Conservation (phyloP, 148 eudicot species). For the Rhododendron ferrugineum region DNA sequence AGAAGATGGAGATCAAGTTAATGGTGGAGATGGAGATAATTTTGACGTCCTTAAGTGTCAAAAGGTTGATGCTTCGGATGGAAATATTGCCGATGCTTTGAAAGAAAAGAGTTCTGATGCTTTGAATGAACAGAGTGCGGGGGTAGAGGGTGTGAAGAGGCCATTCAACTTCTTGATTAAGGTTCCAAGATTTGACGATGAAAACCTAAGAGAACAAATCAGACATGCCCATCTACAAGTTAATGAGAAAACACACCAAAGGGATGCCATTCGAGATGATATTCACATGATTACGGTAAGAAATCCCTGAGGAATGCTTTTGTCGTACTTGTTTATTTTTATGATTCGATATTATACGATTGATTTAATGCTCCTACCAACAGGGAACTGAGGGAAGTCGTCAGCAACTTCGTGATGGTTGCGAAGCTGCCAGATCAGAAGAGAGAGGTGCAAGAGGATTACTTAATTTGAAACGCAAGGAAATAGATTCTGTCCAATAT, state of each 20-base stretch:
- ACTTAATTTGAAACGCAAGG: constrained; percentile 55
- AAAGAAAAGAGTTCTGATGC: constrained; percentile 25
- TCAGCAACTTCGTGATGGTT: constrained; percentile 27
- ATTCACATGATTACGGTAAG: constrained; percentile 48
- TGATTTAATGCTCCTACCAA: constrained; percentile 16
- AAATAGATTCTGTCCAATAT: constrained; percentile 62
- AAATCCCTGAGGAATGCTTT: constrained; percentile 7
- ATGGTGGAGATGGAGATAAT: constrained; percentile 15
- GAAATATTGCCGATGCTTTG: constrained; percentile 3
- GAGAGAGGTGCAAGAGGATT: constrained; percentile 49
- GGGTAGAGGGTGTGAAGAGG: constrained; percentile 32
- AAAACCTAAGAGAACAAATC: constrained; percentile 50
- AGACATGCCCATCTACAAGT: constrained; percentile 43
- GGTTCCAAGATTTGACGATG: constrained; percentile 72
- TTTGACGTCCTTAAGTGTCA: constrained; percentile 13
- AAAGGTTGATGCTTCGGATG: constrained; percentile 26
- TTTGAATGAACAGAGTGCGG: constrained; percentile 25
- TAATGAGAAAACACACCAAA: constrained; percentile 48
- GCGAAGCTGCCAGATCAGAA: constrained; percentile 49
- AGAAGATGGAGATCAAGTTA: constrained; percentile 8
- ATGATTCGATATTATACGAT: constrained; percentile 7
- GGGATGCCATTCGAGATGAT: constrained; percentile 57
- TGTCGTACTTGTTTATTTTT: not conserved
- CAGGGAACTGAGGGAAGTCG: constrained; percentile 59
- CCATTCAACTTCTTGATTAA: constrained; percentile 72